Evolutionary conservation across 306 rosid genomes (phyloP), one percentile per base, ranked within the genome.

Genomic region (Gynostemma pentaphyllum): DNA sequence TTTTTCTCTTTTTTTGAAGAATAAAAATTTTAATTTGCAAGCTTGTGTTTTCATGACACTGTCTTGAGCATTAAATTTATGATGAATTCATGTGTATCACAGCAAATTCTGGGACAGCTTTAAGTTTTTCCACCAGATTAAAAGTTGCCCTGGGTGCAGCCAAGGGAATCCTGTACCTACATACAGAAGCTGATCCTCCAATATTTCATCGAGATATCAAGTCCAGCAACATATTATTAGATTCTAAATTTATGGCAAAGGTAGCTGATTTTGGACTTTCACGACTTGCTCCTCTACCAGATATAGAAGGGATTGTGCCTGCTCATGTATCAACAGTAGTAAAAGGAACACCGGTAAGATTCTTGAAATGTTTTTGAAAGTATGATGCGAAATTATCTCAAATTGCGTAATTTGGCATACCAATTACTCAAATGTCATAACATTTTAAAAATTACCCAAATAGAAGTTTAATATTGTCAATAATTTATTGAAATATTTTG

Each of bases 241-340:
- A 89, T 72, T 62, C 87, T 2, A 94, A 78, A 67, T 70, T 79
- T 7, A 45, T 51, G 0, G 91, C 95, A 10, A 94, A 94, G 76
- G 97, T 94, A 73, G 89, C 97, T 67, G 99, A 94, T 83, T 94
- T 94, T 64, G 99, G 99, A 79, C 97, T 94, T 65, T 94, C 99
- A 1, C 84, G 95, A 41, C 97, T 89, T 62, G 99, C 99, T 14
- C 99, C 97, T 4, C 81, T 84, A 74, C 88, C 97, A 24, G 83
- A 89, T 75, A 34, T 75, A 14, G 94, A 94, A 68, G 99, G 97
- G 41, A 40, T 56, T 45, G 69, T 73, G 64, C 97, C 97, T 68
- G 82, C 44, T 56, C 94, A 88, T 69, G 84, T 88, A 63, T 94
- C 97, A 18, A 94, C 99, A 1, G 90, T 86, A n/a, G 99, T 94